A percentile compares a stretch with the other conserved stretches of the same genome.
phyloP scores from a whole-genome alignment of 116 monocot genomes.

The Trichopus zeylanicus region DNA sequence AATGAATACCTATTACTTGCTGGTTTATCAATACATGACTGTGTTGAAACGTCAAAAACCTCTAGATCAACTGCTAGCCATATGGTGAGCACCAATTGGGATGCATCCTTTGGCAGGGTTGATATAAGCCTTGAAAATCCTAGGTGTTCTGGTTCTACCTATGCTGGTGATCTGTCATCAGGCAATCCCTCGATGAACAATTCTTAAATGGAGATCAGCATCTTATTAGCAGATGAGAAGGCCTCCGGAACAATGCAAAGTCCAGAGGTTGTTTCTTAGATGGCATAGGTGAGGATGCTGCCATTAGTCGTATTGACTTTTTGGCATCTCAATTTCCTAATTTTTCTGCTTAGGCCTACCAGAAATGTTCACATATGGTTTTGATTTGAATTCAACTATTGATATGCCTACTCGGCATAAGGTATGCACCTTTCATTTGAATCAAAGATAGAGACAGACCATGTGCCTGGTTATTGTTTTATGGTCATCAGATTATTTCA shows the following conservation, averaged over 20 bases:
- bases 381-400: constrained; percentile 64
- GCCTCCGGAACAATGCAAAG: constrained; percentile 30
- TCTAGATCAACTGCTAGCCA: constrained; percentile 16
- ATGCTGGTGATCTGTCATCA: constrained; percentile 21
- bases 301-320: constrained; percentile 44
- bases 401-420: constrained; percentile 73
- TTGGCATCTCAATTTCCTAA: constrained; percentile 70
- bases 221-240: constrained; percentile 20
- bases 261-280: constrained; percentile 29
- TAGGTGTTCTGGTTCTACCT: constrained; percentile 25
- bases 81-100: constrained; percentile 13
- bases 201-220: constrained; percentile 27
- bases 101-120: constrained; percentile 14
- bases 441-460: too few species aligned
- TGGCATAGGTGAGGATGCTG: constrained; percentile 28
- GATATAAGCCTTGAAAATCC: constrained; percentile 13
- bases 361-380: constrained; percentile 60
- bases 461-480: too few species aligned
- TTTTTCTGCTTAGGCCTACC: constrained; percentile 69
- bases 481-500: too few species aligned
- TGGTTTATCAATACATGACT: constrained; percentile 56
- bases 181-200: constrained; percentile 30
- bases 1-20: constrained; percentile 30
- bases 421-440: constrained; percentile 33
- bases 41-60: constrained; percentile 23